Conservation (phyloP, 2,329 filamentous ascomycete genomes). For the Metarhizium robertsii region DNA sequence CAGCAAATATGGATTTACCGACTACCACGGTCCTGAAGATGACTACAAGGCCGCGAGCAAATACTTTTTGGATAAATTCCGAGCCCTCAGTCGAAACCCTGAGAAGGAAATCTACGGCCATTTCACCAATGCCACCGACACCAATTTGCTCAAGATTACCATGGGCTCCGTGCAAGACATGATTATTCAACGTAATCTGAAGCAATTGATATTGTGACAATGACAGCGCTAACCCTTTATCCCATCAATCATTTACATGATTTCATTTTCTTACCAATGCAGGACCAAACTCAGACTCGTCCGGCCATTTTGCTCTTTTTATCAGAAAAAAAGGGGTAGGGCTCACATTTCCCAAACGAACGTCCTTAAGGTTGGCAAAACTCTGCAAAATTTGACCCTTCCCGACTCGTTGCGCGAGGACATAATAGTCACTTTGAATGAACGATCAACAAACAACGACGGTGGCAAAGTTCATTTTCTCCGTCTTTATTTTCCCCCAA, state of each 20-base stretch:
- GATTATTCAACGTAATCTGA: conserved; percentile 77
- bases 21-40: conserved; percentile 62
- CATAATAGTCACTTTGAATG: no score
- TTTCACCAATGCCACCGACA: conserved; percentile 54
- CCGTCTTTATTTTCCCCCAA: not conserved
- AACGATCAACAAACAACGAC: not conserved
- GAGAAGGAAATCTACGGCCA: conserved; percentile 56
- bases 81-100: conserved; percentile 60
- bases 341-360: not conserved
- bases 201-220: conserved; percentile 53
- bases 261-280: not conserved
- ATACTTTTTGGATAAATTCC: conserved; percentile 77
- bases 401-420: no score
- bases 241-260: not conserved
- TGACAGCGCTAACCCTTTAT: not conserved
- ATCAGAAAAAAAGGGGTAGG: not conserved
- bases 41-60: conserved; percentile 68
- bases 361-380: not conserved
- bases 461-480: not conserved
- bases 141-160: conserved; percentile 74
- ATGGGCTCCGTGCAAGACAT: conserved; percentile 83
- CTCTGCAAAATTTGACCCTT: no score
- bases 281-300: not conserved
- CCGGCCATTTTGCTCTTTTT: not conserved
- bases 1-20: conserved; percentile 64